Percentiles rank a stretch among this genome's conserved stretches.
phyloP scores from a whole-genome alignment of 495 filamentous ascomycete genomes.

The Hypoxylon cercidicola region DNA sequence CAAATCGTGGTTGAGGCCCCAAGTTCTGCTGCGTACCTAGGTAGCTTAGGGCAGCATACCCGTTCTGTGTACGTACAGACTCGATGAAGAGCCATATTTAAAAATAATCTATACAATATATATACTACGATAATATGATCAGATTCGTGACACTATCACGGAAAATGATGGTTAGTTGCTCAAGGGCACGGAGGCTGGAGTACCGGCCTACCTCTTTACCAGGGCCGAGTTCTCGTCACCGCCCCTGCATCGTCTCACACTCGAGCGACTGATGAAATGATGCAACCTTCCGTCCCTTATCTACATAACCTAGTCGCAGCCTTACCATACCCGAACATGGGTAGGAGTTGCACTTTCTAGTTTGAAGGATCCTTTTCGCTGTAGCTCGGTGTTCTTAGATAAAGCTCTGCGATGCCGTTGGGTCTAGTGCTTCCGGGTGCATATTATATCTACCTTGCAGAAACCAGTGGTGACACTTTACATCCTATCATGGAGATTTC shows the following conservation, averaged over 20 bases:
- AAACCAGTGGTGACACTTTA: background rate
- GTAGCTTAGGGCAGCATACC: background rate
- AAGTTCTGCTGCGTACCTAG: conserved; percentile 1
- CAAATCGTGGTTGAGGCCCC: background rate
- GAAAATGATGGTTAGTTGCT: background rate
- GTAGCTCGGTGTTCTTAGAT: conserved; percentile 3
- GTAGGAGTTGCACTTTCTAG: background rate
- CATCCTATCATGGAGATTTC: background rate
- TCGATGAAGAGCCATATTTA: no score
- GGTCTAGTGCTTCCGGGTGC: background rate
- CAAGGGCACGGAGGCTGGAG: background rate
- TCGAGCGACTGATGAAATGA: conserved; percentile 7
- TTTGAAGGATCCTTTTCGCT: conserved; percentile 9
- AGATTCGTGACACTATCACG: no score
- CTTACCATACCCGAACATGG: conserved; percentile 10
- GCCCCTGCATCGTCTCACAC: conserved; percentile 21
- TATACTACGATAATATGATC: background rate
- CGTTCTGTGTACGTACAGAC: background rate
- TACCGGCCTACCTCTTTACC: background rate
- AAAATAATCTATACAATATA: background rate
- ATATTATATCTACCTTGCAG: background rate
- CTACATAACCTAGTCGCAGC: conserved; percentile 10
- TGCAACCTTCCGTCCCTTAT: conserved; percentile 5
- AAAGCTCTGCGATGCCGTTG: conserved; percentile 4
- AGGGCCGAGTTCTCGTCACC: background rate